Evolutionary conservation across 208 protist genomes (phyloP), one percentile per base, ranked within the genome.

Genomic region (Crithidia bombi): DNA sequence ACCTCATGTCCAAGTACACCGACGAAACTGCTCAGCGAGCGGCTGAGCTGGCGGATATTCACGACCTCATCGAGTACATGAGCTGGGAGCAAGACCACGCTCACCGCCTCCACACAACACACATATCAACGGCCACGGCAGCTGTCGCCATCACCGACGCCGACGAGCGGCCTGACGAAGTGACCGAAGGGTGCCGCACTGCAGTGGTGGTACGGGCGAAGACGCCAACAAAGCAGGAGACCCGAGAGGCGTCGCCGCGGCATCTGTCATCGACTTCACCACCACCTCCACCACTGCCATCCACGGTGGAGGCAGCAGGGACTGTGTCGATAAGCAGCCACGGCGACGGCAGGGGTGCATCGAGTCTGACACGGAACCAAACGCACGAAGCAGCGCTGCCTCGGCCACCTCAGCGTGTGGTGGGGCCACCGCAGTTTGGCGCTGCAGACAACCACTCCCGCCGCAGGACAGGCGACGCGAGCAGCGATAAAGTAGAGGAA

Each of bases 21-120:
- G 59, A 75, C 26, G 65, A 74, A 32, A 58, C 65, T 30, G 72
- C 52, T 5, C 71, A 72, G 30, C 75, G 68, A 33, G 77, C 81
- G 17, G 43, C 66, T 0, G 79, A 89, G 54, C 54, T 89, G 35
- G 62, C 57, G 14, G 80, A 85, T 52, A 83, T 89, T 33, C 79
- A 83, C 44, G 58, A 78, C 10, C 36, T 89, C 23, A 80, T 89
- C n/a, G 72, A 77, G 70, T 54, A 62, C 58, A 85, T 89, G 36
- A 65, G 62, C 52, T 78, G 73, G 61, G 83, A 89, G 58, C 80
- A 89, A 25, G 83, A 89, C 55, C 54, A 44, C 11, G 58, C 44
- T 11, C 46, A 68, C 25, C 43, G 62, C 35, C 56, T 32, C 17
- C 76, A 81, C 47, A 50, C 49, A 17, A 65, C 75, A 54, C 70